Evolutionary conservation across 2,329 filamentous ascomycete genomes (phyloP).

Genomic region (Triangularia verruculosa): DNA sequence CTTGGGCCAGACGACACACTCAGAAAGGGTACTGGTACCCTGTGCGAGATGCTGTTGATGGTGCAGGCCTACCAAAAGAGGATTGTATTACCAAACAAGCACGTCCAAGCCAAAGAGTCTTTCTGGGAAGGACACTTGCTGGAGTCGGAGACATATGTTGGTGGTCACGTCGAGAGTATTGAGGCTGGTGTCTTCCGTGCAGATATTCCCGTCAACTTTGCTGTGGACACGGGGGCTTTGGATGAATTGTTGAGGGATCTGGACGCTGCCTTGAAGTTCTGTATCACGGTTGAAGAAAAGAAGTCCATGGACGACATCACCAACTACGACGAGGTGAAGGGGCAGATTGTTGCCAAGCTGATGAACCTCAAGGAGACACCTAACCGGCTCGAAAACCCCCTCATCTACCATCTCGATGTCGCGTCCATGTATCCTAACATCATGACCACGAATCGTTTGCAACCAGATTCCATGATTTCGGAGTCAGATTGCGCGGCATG

Average conservation of each 20-base stretch:
- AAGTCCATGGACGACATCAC: slow-evolving; percentile 75
- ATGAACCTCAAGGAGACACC: slow-evolving; percentile 74
- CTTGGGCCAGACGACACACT: slow-evolving; percentile 89
- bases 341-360: slow-evolving; percentile 72
- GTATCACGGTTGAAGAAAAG: slow-evolving; percentile 78
- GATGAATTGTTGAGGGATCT: slow-evolving; percentile 85
- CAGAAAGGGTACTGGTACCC: slow-evolving; percentile 91
- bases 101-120: slow-evolving; percentile 82
- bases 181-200: slow-evolving; percentile 95
- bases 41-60: slow-evolving; percentile 99
- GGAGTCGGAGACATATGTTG: slow-evolving; percentile 96
- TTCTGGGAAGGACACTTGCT: slow-evolving; percentile 97
- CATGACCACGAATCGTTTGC: slow-evolving; percentile 97
- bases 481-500: slow-evolving; percentile 96
- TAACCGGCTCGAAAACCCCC: slow-evolving; percentile 77
- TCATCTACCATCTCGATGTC: slow-evolving; percentile 97
- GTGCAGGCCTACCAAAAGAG: slow-evolving; percentile 91
- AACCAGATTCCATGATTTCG: slow-evolving; percentile 98
- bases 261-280: slow-evolving; percentile 85
- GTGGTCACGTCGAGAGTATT: slow-evolving; percentile 98
- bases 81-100: slow-evolving; percentile 95
- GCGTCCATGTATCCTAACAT: slow-evolving; percentile 99
- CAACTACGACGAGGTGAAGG: slow-evolving; percentile 82
- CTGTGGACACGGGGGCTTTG: slow-evolving; percentile 81
- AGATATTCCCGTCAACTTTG: slow-evolving; percentile 93